phyloP scores from a whole-genome alignment of 192 early-diverging fungal genomes.

The Geosiphon pyriformis region DNA sequence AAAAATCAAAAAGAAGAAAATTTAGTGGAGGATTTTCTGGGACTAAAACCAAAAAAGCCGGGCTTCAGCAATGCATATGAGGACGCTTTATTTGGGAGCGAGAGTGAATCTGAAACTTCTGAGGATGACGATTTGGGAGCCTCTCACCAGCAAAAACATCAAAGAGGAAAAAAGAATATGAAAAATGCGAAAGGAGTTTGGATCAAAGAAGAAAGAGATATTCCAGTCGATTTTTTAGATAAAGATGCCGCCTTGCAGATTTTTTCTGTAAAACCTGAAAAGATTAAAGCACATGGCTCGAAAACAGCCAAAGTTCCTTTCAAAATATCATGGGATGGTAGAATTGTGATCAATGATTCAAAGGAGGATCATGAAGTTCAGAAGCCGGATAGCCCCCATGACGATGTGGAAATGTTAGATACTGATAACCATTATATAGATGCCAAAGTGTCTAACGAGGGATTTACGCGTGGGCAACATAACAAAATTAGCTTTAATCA shows the following conservation, averaged over 20 bases:
- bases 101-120: slow-evolving; percentile 81
- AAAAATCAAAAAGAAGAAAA: slow-evolving; percentile 37
- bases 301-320: slow-evolving; percentile 38
- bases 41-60: slow-evolving; percentile 47
- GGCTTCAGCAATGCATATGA: slow-evolving; percentile 73
- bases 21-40: slow-evolving; percentile 43
- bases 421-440: slow-evolving; percentile 85
- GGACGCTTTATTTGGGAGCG: slow-evolving; percentile 86
- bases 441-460: slow-evolving; percentile 70
- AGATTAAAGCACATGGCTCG: too few species aligned
- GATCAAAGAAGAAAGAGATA: slow-evolving; percentile 67
- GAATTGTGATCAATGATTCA: slow-evolving; percentile 74
- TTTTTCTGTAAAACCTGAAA: slow-evolving; percentile 35
- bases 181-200: slow-evolving; percentile 37
- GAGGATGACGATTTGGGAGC: slow-evolving; percentile 67
- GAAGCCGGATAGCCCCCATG: slow-evolving; percentile 30
- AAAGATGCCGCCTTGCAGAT: slow-evolving; percentile 68
- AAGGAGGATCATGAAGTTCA: slow-evolving; percentile 40
- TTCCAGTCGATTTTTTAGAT: slow-evolving; percentile 89
- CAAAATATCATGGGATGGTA: slow-evolving; percentile 68
- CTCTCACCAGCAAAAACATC: slow-evolving; percentile 16
- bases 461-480: slow-evolving; percentile 75
- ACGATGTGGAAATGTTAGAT: slow-evolving; percentile 37
- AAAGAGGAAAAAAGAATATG: slow-evolving; percentile 34
- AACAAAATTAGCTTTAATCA: slow-evolving; percentile 91